Evolutionary conservation across 108 stramenopile species (phyloP), one percentile per base, ranked within the genome.

Genomic region (Asterionellopsis glacialis): DNA sequence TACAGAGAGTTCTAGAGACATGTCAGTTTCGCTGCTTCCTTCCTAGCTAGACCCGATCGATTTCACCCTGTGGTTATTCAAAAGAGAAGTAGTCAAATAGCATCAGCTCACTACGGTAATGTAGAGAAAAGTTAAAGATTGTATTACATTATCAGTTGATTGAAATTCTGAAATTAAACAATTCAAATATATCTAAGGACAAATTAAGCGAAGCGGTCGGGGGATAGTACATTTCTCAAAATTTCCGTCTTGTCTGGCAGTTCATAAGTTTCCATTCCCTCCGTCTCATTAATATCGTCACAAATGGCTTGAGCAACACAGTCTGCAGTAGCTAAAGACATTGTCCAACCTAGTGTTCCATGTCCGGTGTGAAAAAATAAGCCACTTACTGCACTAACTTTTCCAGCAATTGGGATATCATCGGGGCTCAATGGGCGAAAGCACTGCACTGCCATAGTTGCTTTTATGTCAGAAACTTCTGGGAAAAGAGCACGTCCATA

Each of bases 341-440:
- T 40, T 1, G 79, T 80, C 79, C 79, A 80, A 5, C 79, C 79
- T n/a, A 80, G 44, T 45, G 79, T 80, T 4, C 79, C 74, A 53
- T 80, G 79, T 16, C 79, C 79, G 14, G 61, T 73, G 55, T 80
- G 79, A 25, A 80, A 4, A 63, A 72, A 80, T 14, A 80, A 44
- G 16, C 79, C 74, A 14, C 14, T 15, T 19, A 72, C 55, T 12
- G 61, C 27, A 44, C 21, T 12, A 26, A 73, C 61, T 15, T 42
- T 61, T 9, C 79, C 79, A 19, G 66, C 79, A 11, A 80, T 25
- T 15, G 79, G 79, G 22, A 80, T 41, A 58, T 80, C 79, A 61
- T 80, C 79, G n/a, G 79, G 79, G 38, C 70, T 75, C 53, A 75
- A 44, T 51, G 79, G 79, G 26, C 79, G 65, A 40, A 75, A 80